Base-by-base conservation (phyloP, 1,139 yeast species). In the Taiozyma onychis region DNA sequence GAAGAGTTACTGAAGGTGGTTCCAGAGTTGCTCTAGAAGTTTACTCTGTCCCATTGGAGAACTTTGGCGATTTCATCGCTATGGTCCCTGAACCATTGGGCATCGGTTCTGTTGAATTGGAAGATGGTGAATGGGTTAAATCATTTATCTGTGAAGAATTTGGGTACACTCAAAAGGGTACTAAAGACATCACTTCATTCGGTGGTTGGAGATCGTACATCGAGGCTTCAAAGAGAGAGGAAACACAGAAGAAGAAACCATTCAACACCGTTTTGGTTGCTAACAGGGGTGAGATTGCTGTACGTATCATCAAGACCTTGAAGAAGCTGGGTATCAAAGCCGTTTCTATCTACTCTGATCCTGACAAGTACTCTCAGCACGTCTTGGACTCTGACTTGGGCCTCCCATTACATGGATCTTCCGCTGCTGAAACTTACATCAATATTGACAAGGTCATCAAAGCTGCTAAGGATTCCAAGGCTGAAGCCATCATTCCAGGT, bases 281-380 rank as follows among this genome's bases (percentile, higher is more conserved):
- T 39, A 93, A 93, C 73, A 81, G 99, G 71, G 99, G 99, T 66
- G 99, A 93, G 71, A 93, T 93, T 63, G 97, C 99, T 4, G 97
- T 90, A 37, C 77, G 99, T 66, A 88, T 93, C 59, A 88, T 91
- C 64, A 85, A 80, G 65, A 91, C 99, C 9, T 75, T 91, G 64
- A 88, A 88, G 67, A 85, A 84, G 66, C 68, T 91, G 60, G 82
- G 83, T 4, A 88, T 93, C 59, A 79, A 76, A 60, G 74, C 97
- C 0, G 84, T 93, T 57, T 95, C 98, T 3, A 85, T 93, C 45
- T 93, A 87, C 69, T 88, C 97, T 11, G 95, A 89, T 62, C 86
- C 90, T 6, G 99, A 93, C 66, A 79, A 86, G 62, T 88, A 88
- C 62, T 85, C 98, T 13, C 83, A 85, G 62, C 98, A 93, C 66